Percentiles rank a stretch among this genome's conserved stretches.
Evolutionary conservation across 129 eudicot genomes (phyloP).

Genomic region (Helianthus tuberosus): DNA sequence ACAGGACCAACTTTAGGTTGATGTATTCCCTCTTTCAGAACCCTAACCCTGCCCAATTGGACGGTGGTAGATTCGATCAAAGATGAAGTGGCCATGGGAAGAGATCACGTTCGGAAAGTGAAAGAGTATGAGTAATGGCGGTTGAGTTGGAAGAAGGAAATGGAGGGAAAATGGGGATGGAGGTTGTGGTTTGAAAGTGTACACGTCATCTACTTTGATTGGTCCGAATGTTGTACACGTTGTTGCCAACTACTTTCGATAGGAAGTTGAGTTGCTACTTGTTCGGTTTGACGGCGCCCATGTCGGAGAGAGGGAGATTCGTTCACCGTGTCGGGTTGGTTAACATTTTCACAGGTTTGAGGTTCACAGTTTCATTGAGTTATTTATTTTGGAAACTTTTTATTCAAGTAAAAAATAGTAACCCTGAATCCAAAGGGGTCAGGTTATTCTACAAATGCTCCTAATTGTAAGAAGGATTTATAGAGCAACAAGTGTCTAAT

Average conservation of each 20-base stretch:
- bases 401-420: too few species aligned
- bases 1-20: constrained; percentile 60
- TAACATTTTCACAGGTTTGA: too few species aligned
- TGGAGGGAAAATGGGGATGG: constrained; percentile 57
- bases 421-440: too few species aligned
- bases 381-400: too few species aligned
- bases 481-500: too few species aligned
- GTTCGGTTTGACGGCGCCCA: neutral
- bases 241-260: neutral
- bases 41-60: constrained; percentile 76
- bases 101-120: neutral
- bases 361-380: too few species aligned
- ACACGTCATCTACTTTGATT: constrained; percentile 47
- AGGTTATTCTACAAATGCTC: too few species aligned
- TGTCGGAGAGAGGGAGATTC: too few species aligned
- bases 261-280: neutral
- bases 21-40: constrained; percentile 50
- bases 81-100: constrained; percentile 21
- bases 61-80: constrained; percentile 41
- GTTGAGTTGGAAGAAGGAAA: constrained; percentile 21
- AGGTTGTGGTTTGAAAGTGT: constrained; percentile 47
- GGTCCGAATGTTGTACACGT: constrained; percentile 27
- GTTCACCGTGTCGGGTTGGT: too few species aligned
- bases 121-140: constrained; percentile 14
- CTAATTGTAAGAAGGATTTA: too few species aligned